A percentile compares a stretch with the other conserved stretches of the same genome.
Conservation (phyloP, 192 early-diverging fungal genomes). For the Coemansia sp. region DNA sequence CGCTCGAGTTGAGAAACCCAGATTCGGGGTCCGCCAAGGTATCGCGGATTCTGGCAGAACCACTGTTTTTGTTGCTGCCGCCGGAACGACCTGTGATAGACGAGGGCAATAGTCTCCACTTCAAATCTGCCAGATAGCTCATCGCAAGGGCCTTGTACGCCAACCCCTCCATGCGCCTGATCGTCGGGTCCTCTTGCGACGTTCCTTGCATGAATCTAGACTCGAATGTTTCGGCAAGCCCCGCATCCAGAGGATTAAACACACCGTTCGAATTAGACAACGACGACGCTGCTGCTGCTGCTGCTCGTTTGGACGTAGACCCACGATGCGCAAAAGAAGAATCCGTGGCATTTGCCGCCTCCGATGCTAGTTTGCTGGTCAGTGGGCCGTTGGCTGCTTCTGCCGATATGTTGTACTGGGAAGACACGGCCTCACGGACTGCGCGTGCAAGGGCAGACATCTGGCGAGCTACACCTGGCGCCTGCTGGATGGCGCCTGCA, state of each 20-base stretch:
- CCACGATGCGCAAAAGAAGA: neutral
- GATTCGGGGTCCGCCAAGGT: constrained; percentile 32
- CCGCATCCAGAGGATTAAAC: constrained; percentile 46
- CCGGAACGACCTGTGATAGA: constrained; percentile 5
- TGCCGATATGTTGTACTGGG: constrained; percentile 39
- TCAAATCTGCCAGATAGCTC: constrained; percentile 61
- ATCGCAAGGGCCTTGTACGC: constrained; percentile 75
- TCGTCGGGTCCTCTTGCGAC: constrained; percentile 54
- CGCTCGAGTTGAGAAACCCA: constrained; percentile 38
- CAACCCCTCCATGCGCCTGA: constrained; percentile 68
- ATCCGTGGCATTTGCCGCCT: neutral
- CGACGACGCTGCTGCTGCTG: neutral
- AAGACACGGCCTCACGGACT: constrained; percentile 42
- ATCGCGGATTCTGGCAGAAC: neutral
- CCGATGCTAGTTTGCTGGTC: constrained; percentile 6
- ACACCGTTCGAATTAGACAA: constrained; percentile 6
- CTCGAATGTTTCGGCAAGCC: constrained; percentile 51
- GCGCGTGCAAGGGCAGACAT: constrained; percentile 54
- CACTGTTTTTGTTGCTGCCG: neutral
- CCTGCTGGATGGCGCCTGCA: constrained; percentile 36
- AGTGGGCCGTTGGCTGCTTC: constrained; percentile 49
- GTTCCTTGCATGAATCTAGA: constrained; percentile 35
- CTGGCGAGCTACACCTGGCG: constrained; percentile 45
- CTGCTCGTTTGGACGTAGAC: neutral
- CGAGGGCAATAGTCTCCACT: constrained; percentile 44